Percentiles rank a stretch among this genome's conserved stretches.
phyloP scores from a whole-genome alignment of 1,139 yeast species.

The Debaryomyces subglobosus region DNA sequence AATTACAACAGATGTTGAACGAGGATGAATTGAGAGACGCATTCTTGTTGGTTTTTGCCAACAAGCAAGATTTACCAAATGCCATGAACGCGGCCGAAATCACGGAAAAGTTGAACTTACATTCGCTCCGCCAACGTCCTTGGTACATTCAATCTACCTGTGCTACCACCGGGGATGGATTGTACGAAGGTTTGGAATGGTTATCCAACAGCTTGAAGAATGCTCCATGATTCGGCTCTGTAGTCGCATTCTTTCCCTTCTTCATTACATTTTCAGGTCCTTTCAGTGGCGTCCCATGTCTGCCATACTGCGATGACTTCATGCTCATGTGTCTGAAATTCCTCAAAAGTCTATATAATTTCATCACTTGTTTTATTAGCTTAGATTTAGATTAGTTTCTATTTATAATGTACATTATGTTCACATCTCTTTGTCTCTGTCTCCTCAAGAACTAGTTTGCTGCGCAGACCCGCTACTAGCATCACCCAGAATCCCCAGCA shows the following conservation, averaged over 20 bases:
- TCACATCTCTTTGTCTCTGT: not conserved
- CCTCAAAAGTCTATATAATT: not conserved
- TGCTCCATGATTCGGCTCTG: conserved; percentile 6
- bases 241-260: not conserved
- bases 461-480: too few relatives aligned
- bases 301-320: not conserved
- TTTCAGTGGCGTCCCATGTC: not conserved
- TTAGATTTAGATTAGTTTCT: conserved; percentile 7
- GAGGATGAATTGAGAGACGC: conserved; percentile 49
- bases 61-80: conserved; percentile 48
- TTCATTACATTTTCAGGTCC: not conserved
- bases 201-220: conserved; percentile 42
- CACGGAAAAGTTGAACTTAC: conserved; percentile 46
- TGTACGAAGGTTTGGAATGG: conserved; percentile 49
- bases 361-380: conserved; percentile 5
- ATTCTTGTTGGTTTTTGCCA: conserved; percentile 44
- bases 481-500: too few relatives aligned
- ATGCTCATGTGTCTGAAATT: not conserved
- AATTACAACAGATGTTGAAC: conserved; percentile 46
- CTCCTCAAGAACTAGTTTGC: not conserved
- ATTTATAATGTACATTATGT: conserved; percentile 5
- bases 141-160: conserved; percentile 49
- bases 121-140: conserved; percentile 46
- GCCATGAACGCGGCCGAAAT: conserved; percentile 50
- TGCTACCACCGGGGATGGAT: conserved; percentile 48